Conservation (phyloP, 352 stramenopile species). For the Phytophthora rubi region DNA sequence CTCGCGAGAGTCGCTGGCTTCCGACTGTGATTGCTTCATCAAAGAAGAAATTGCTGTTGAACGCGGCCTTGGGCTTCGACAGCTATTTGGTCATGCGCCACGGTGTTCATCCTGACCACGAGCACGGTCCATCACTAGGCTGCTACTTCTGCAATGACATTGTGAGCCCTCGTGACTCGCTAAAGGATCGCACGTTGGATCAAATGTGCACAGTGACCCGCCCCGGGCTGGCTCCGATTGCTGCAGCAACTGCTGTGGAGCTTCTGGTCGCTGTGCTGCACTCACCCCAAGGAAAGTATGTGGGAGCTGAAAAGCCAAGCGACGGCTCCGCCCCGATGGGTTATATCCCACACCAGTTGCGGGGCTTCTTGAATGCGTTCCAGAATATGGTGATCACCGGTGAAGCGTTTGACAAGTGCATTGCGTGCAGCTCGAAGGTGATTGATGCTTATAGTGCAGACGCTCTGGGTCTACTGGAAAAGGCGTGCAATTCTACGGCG, state of each 20-base stretch:
- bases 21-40: slow-evolving; percentile 95
- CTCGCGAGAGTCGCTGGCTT: slow-evolving; percentile 97
- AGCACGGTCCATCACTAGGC: slow-evolving; percentile 63
- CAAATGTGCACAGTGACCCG: slow-evolving; percentile 99
- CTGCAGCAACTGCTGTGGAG: slow-evolving; percentile 95
- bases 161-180: slow-evolving; percentile 97
- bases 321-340: slow-evolving; percentile 69
- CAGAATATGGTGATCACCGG: slow-evolving; percentile 80
- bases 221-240: slow-evolving; percentile 94
- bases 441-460: slow-evolving; percentile 83
- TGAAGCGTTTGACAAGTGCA: slow-evolving; percentile 95
- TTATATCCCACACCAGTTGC: slow-evolving; percentile 95
- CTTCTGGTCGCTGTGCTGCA: slow-evolving; percentile 96
- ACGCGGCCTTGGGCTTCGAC: slow-evolving; percentile 93
- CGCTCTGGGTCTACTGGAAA: slow-evolving; percentile 55
- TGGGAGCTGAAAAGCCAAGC: slow-evolving; percentile 63
- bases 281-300: slow-evolving; percentile 81
- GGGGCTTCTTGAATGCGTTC: slow-evolving; percentile 95
- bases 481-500: slow-evolving; percentile 71
- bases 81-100: slow-evolving; percentile 99
- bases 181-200: slow-evolving; percentile 97
- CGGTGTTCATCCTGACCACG: slow-evolving; percentile 55
- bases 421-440: slow-evolving; percentile 93
- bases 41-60: slow-evolving; percentile 91
- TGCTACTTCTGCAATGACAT: slow-evolving; percentile 99